phyloP scores from a whole-genome alignment of 805 yeast genomes.

The Candida yuanshanica region DNA sequence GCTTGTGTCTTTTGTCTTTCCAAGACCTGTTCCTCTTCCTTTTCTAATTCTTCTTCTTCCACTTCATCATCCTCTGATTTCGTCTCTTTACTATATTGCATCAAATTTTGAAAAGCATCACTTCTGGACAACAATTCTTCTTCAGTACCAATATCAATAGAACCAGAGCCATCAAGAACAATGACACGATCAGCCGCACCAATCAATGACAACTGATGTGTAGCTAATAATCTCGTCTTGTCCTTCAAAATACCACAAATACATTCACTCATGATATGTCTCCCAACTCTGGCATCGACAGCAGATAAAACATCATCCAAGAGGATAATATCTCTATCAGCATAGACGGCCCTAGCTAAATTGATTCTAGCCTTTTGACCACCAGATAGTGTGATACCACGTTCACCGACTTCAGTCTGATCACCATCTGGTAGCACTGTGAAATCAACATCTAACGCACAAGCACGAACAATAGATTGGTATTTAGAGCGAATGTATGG shows the following conservation, averaged over 20 bases:
- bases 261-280: constrained; percentile 67
- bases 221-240: constrained; percentile 71
- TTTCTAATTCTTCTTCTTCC: constrained; percentile 24
- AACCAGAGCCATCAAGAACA: constrained; percentile 57
- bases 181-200: constrained; percentile 65
- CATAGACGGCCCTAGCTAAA: constrained; percentile 75
- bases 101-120: constrained; percentile 42
- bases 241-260: constrained; percentile 48
- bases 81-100: constrained; percentile 38
- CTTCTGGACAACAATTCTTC: constrained; percentile 44
- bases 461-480: constrained; percentile 49
- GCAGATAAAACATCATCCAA: constrained; percentile 81
- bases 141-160: constrained; percentile 57
- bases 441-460: constrained; percentile 64
- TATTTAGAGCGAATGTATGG: constrained; percentile 48
- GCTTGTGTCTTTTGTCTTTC: constrained; percentile 16
- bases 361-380: constrained; percentile 84
- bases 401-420: constrained; percentile 74
- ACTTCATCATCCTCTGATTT: constrained; percentile 25
- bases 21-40: constrained; percentile 24
- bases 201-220: constrained; percentile 75
- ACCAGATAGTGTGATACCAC: constrained; percentile 83
- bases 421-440: constrained; percentile 70
- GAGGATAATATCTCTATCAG: constrained; percentile 57
- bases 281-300: constrained; percentile 84